Percentiles rank a stretch among this genome's conserved stretches.
These are phyloP conservation scores for Phoma herbarum DNA, from an alignment of 2,329 filamentous ascomycete genomes.

Conservation along the genomic window DNA sequence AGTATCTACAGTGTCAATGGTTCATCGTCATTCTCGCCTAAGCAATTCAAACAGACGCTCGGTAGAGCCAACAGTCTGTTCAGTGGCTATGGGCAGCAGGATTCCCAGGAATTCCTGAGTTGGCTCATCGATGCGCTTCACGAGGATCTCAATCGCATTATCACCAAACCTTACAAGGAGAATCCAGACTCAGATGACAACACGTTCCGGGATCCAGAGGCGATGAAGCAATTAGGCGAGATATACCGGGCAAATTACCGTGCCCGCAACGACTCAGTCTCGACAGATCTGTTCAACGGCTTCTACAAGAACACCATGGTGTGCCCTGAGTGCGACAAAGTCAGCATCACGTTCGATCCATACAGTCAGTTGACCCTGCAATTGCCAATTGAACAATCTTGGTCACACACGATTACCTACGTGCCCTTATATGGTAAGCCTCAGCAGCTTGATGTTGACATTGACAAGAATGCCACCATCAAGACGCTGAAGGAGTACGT, in stretches of 20 bases:
- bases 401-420: conserved; percentile 77
- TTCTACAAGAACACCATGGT: conserved; percentile 98
- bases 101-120: conserved; percentile 95
- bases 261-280: conserved; percentile 90
- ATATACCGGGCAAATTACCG: conserved; percentile 93
- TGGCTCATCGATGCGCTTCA: conserved; percentile 94
- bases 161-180: conserved; percentile 96
- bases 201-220: conserved; percentile 83
- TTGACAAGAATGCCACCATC: conserved; percentile 78
- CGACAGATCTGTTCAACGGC: conserved; percentile 94
- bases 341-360: conserved; percentile 98
- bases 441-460: conserved; percentile 77
- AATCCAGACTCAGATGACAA: conserved; percentile 98
- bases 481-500: conserved; percentile 71
- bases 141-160: conserved; percentile 91
- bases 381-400: conserved; percentile 84
- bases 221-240: conserved; percentile 84
- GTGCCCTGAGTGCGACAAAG: conserved; percentile 89
- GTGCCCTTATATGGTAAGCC: conserved; percentile 78
- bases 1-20: conserved; percentile 78
- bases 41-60: conserved; percentile 82
- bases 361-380: conserved; percentile 95
- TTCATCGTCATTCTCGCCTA: conserved; percentile 75
- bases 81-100: conserved; percentile 94
- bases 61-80: conserved; percentile 85